A percentile compares a stretch with the other conserved stretches of the same genome.
Conservation (phyloP, 1,284 basidiomycete species). For the Malassezia obtusa region DNA sequence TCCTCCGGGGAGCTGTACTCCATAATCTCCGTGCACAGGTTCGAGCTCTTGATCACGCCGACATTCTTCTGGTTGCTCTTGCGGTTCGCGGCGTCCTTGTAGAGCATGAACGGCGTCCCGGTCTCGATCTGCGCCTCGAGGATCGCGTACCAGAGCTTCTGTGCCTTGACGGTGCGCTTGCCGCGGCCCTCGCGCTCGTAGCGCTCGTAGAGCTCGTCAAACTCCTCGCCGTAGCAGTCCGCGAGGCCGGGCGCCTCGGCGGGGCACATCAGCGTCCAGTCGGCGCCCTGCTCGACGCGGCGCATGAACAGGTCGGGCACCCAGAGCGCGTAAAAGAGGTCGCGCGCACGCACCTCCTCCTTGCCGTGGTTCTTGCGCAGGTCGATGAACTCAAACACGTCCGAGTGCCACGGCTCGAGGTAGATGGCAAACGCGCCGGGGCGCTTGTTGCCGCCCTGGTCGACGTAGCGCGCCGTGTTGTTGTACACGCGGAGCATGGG, state of each 20-base stretch:
- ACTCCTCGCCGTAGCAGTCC: slow-evolving; percentile 84
- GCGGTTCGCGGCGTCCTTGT: slow-evolving; percentile 60
- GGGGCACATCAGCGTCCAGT: slow-evolving; percentile 97
- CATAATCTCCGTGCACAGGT: slow-evolving; percentile 97
- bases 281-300: slow-evolving; percentile 56
- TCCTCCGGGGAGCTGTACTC: slow-evolving; percentile 97
- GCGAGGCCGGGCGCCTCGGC: slow-evolving; percentile 84
- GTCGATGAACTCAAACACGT: slow-evolving; percentile 95
- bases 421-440: slow-evolving; percentile 98
- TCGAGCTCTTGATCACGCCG: slow-evolving; percentile 97
- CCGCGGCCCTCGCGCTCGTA: slow-evolving; percentile 88
- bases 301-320: slow-evolving; percentile 78
- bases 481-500: slow-evolving; percentile 99
- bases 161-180: slow-evolving; percentile 78
- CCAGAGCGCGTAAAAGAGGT: slow-evolving; percentile 98
- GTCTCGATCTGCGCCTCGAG: slow-evolving; percentile 97
- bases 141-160: slow-evolving; percentile 98
- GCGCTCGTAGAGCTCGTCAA: slow-evolving; percentile 75
- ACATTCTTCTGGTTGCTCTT: slow-evolving; percentile 85
- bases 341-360: slow-evolving; percentile 91
- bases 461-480: slow-evolving; percentile 96
- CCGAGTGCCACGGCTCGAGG: slow-evolving; percentile 94
- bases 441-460: slow-evolving; percentile 98
- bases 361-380: slow-evolving; percentile 99
- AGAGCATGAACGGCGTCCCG: slow-evolving; percentile 94